These are phyloP conservation scores for Dactylis glomerata DNA, from an alignment of 176 grass and related monocot species.

Conservation along the genomic window DNA sequence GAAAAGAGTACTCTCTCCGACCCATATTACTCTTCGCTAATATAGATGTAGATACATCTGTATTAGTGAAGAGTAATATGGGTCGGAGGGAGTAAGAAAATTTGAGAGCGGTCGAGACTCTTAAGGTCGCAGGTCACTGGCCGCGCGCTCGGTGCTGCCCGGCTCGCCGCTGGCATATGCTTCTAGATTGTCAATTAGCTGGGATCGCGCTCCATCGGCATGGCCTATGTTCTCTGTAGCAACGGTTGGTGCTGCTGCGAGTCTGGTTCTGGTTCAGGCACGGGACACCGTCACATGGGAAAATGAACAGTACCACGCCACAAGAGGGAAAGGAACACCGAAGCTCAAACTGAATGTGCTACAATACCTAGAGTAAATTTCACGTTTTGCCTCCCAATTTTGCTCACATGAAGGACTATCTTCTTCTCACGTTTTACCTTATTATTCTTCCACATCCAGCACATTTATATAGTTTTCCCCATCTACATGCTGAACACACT, in stretches of 20 bases:
- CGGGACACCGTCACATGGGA: neutral
- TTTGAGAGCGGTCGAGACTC: constrained; percentile 34
- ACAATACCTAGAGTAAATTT: neutral
- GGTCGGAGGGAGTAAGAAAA: no score
- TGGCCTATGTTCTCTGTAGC: neutral
- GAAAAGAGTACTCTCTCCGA: no score
- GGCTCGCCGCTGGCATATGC: neutral
- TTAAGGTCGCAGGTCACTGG: constrained; percentile 48
- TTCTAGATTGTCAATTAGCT: neutral
- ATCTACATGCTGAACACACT: no score
- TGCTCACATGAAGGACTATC: no score
- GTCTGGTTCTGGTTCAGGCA: neutral
- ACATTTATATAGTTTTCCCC: no score
- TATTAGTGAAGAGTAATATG: no score
- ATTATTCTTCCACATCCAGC: no score
- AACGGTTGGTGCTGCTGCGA: neutral
- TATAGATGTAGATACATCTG: no score
- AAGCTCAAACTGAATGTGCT: neutral
- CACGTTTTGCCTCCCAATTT: no score
- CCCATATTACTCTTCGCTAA: no score
- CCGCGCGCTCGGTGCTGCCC: neutral
- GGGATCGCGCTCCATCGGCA: neutral
- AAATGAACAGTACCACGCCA: neutral
- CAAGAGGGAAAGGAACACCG: neutral
- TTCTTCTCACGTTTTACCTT: no score